Conservation (phyloP, 768 basidiomycete species). For the Termitomyces sp. region DNA sequence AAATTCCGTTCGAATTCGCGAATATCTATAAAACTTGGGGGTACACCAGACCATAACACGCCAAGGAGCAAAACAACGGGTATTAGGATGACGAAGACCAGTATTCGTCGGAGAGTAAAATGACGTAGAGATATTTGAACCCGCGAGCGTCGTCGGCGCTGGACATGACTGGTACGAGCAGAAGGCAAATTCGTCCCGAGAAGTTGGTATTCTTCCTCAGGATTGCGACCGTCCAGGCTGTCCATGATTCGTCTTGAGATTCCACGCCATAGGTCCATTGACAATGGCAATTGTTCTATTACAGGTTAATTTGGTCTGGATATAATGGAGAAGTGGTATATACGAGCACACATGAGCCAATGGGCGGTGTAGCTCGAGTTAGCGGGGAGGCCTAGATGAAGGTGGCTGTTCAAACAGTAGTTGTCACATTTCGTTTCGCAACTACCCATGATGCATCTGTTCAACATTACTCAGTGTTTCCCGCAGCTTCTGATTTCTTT, state of each 20-base stretch:
- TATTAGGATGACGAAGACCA: constrained; percentile 14
- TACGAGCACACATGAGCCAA: not conserved
- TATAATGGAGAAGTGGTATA: not conserved
- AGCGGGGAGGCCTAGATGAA: not conserved
- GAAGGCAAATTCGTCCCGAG: constrained; percentile 8
- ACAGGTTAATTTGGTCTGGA: not conserved
- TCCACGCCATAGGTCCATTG: constrained; percentile 19
- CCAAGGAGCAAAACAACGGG: constrained; percentile 14
- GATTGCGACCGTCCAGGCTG: constrained; percentile 10
- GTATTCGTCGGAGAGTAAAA: constrained; percentile 14
- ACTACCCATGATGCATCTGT: not conserved
- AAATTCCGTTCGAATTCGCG: constrained; percentile 17
- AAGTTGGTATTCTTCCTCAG: constrained; percentile 21
- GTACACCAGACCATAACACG: constrained; percentile 20
- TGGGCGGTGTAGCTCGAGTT: not conserved
- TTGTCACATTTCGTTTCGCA: not conserved
- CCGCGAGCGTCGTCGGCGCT: constrained; percentile 12
- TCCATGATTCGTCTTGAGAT: constrained; percentile 14
- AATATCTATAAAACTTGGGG: constrained; percentile 19
- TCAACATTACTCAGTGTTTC: too few relatives aligned
- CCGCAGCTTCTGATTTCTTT: not conserved
- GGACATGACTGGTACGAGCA: not conserved
- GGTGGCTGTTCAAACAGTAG: not conserved
- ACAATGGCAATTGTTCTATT: not conserved
- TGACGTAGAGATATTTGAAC: constrained; percentile 11